Evolutionary conservation across 1,284 basidiomycete genomes (phyloP).

Genomic region (Schizophyllum amplum): DNA sequence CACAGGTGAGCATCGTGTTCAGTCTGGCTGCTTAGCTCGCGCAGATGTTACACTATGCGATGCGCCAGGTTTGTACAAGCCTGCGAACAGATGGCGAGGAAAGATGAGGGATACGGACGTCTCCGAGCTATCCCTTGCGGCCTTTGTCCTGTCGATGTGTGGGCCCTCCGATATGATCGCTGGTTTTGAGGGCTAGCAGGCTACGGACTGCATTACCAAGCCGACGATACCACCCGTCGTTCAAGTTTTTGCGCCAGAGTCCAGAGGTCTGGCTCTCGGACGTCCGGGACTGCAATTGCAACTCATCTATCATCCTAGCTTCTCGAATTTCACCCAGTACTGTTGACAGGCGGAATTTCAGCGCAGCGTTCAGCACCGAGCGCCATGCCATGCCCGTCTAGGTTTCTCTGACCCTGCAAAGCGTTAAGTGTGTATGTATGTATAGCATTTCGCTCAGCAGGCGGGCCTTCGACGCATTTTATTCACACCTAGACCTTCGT

Average conservation of each 20-base stretch:
- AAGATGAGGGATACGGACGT: not conserved
- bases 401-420: not conserved
- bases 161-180: not conserved
- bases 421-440: not conserved
- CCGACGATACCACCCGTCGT: not conserved
- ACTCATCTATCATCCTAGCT: not conserved
- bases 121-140: too few species aligned
- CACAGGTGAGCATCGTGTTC: not conserved
- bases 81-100: not conserved
- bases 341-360: not conserved
- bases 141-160: too few species aligned
- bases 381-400: not conserved
- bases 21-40: not conserved
- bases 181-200: not conserved
- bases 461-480: not conserved
- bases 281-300: not conserved
- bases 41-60: not conserved
- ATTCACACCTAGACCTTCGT: not conserved
- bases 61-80: not conserved
- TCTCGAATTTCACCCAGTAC: not conserved
- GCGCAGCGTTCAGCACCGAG: not conserved
- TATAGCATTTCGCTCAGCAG: not conserved
- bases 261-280: not conserved
- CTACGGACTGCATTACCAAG: not conserved
- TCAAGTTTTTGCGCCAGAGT: not conserved